phyloP scores from a whole-genome alignment of 495 filamentous ascomycete genomes.

The Thermochaetoides thermophila region DNA sequence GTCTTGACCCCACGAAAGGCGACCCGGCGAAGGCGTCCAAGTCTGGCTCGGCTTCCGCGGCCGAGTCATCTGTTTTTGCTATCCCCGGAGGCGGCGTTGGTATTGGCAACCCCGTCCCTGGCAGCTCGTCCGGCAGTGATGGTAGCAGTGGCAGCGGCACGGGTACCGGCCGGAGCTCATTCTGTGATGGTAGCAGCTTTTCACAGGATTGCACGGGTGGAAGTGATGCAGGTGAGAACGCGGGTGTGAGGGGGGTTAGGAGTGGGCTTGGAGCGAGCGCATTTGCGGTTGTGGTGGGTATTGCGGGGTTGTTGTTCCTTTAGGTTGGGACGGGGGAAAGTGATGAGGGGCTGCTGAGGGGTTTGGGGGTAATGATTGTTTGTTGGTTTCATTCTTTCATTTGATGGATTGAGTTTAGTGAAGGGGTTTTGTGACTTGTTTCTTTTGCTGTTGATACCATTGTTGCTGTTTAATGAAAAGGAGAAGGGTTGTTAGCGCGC shows the following conservation, averaged over 20 bases:
- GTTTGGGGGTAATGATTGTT: too few species aligned
- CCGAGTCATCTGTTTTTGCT: slow-evolving; percentile 13
- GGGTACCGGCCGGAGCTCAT: slow-evolving; percentile 1
- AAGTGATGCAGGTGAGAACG: slow-evolving; percentile 13
- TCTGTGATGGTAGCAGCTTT: slow-evolving; percentile 19
- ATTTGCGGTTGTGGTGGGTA: slow-evolving; percentile 34
- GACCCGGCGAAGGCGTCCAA: slow-evolving; percentile 16
- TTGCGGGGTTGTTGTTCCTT: slow-evolving; percentile 30
- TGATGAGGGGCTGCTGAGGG: too few species aligned
- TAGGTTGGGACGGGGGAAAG: slow-evolving; percentile 8
- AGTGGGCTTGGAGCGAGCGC: slow-evolving; percentile 29
- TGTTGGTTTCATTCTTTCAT: neutral
- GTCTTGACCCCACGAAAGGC: slow-evolving; percentile 50
- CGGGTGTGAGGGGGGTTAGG: slow-evolving; percentile 23
- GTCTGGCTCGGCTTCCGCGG: too few species aligned
- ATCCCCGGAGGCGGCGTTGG: slow-evolving; percentile 25
- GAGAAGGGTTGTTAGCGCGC: too few species aligned
- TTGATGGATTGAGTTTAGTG: too few species aligned
- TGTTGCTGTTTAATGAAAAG: too few species aligned
- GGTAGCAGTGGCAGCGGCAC: slow-evolving; percentile 5
- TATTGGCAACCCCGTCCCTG: too few species aligned
- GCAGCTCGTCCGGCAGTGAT: slow-evolving; percentile 3
- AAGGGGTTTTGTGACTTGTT: too few species aligned
- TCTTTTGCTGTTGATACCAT: too few species aligned
- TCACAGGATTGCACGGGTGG: slow-evolving; percentile 17